Evolutionary conservation across 305 asterid genomes (phyloP).

Genomic region (Fraxinus ornus): DNA sequence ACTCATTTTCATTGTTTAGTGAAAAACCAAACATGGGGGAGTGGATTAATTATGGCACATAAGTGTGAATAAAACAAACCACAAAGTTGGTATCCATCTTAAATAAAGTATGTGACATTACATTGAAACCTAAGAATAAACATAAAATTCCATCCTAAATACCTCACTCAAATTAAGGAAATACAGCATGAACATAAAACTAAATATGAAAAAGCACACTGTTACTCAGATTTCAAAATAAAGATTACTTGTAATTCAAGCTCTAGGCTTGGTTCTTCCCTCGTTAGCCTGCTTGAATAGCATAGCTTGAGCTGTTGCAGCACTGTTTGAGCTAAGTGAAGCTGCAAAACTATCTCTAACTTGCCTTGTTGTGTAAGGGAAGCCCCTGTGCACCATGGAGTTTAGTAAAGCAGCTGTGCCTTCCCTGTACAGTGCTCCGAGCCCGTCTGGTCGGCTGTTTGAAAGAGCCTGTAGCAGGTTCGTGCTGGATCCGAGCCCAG

Average conservation of each 20-base stretch:
- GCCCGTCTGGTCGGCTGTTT: conserved; percentile 57
- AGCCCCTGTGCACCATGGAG: conserved; percentile 65
- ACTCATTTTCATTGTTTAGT: too few relatives aligned
- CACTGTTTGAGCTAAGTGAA: conserved; percentile 63
- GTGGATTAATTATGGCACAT: too few relatives aligned
- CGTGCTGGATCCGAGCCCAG: conserved; percentile 52
- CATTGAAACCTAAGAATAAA: conserved; percentile 20
- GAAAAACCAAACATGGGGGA: not conserved
- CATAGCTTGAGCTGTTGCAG: conserved; percentile 72
- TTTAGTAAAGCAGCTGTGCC: conserved; percentile 89
- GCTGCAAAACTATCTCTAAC: conserved; percentile 62
- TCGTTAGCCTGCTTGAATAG: conserved; percentile 80
- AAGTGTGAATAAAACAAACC: not conserved
- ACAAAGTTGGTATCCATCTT: conserved; percentile 22
- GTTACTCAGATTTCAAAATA: conserved; percentile 8
- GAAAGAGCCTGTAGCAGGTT: conserved; percentile 70
- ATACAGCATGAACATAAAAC: conserved; percentile 29
- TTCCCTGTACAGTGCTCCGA: conserved; percentile 79
- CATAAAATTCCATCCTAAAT: conserved; percentile 27
- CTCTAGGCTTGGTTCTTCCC: conserved; percentile 49
- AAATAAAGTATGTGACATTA: conserved; percentile 25
- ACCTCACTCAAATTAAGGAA: conserved; percentile 21
- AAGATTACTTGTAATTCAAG: conserved; percentile 30
- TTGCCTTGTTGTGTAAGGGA: conserved; percentile 68
- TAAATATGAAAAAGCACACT: conserved; percentile 12